Evolutionary conservation across 2,329 filamentous ascomycete genomes (phyloP), one percentile per base, ranked within the genome.

Genomic region (Hypoxylon sp.): DNA sequence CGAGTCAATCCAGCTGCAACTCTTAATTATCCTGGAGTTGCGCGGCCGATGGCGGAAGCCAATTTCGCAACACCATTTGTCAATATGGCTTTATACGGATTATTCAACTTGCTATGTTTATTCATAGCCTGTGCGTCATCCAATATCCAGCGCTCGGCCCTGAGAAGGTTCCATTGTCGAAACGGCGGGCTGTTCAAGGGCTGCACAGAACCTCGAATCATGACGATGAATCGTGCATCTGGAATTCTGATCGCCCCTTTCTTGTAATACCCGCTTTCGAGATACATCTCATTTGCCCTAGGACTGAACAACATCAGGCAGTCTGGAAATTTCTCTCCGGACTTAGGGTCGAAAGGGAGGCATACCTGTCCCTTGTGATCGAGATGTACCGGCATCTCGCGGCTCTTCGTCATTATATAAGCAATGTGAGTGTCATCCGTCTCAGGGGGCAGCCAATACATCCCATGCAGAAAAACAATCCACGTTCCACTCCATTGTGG

Each of bases 391-490:
- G 6, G 1, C 11, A 34, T 12, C n/a, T n/a, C 9, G 8, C 9
- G 30, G 9, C 11, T 12, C 30, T 12, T 34, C 30, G 9, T 25
- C 11, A 46, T 30, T 16, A 8, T n/a, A 3, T 23, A 12, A 14
- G 12, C 11, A 12, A 4, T 34, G 9, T 34, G 30, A 34, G 2
- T 5, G 30, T 12, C 5, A 7, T 30, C 21, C 8, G 5, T 5
- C 16, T 55, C 27, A 7, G 52, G 25, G 9, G 52, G 52, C 27
- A 55, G 1, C 52, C 25, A 55, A 34, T 25, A 45, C 25, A 55
- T 32, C 12, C 25, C 52, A 7, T 55, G 27, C 4, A n/a, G n/a
- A 27, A 14, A 32, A 4, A 55, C 11, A n/a, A 55, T 21, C 52
- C 52, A 55, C n/a, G 27, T n/a, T 21, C 52, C 52, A 9, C 3